phyloP scores from a whole-genome alignment of 2,329 filamentous ascomycete genomes.

The Exophiala bonariae region DNA sequence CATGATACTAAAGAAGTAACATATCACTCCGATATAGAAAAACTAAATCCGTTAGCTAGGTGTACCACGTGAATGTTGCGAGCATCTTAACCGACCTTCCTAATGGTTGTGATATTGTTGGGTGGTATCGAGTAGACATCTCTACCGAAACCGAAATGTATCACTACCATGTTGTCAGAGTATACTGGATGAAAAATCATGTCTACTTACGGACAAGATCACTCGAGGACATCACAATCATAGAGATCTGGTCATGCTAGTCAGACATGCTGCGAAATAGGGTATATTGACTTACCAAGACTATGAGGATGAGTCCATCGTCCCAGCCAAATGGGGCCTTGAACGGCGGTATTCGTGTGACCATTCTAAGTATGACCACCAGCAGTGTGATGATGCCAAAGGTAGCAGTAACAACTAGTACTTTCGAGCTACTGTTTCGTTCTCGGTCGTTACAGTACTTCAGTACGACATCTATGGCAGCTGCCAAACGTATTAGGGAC shows the following conservation, averaged over 20 bases:
- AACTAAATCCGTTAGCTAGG: background rate
- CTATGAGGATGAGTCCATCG: background rate
- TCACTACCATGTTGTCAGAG: background rate
- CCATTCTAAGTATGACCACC: background rate
- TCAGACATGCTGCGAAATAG: background rate
- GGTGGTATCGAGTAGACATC: background rate
- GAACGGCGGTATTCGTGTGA: background rate
- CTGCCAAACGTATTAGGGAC: background rate
- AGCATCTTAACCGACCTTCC: background rate
- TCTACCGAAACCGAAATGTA: background rate
- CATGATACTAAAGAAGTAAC: constrained; percentile 19
- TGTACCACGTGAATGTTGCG: background rate
- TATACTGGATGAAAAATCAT: background rate
- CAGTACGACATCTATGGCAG: background rate
- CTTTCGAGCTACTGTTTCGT: background rate
- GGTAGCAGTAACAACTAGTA: background rate
- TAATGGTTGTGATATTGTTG: background rate
- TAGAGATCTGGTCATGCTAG: background rate
- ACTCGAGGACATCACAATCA: background rate
- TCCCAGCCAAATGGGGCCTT: background rate
- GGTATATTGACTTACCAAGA: background rate
- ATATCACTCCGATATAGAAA: background rate
- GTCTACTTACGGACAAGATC: background rate
- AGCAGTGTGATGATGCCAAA: background rate
- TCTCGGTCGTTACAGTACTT: background rate